These are phyloP conservation scores for Trichoderma koningii DNA, from an alignment of 2,329 filamentous ascomycete genomes.

Conservation along the genomic window DNA sequence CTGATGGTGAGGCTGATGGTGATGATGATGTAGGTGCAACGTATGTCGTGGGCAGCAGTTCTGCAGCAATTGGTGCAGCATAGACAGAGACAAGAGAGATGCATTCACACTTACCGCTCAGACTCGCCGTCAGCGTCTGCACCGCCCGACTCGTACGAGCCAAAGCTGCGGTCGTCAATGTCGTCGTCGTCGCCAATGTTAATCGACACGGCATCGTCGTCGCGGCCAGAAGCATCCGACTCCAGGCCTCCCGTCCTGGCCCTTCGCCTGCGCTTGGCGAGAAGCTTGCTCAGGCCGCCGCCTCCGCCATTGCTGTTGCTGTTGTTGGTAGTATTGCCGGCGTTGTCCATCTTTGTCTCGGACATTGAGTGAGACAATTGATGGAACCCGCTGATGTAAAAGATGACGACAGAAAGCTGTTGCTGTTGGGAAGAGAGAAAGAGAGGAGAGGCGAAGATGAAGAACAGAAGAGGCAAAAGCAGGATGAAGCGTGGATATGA, in stretches of 20 bases:
- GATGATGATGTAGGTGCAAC: neutral
- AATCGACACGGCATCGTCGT: conserved; percentile 38
- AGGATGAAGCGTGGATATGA: neutral
- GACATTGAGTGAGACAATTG: conserved; percentile 3
- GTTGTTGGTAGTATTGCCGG: too few species aligned
- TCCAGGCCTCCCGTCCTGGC: conserved; percentile 48
- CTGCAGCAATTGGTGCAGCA: neutral
- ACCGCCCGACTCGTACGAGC: conserved; percentile 42
- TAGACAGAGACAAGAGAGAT: neutral
- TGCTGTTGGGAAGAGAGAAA: neutral
- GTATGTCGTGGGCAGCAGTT: neutral
- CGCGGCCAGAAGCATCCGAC: conserved; percentile 35
- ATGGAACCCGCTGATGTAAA: neutral
- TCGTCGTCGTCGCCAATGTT: conserved; percentile 40
- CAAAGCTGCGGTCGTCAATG: conserved; percentile 39
- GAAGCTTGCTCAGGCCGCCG: conserved; percentile 52
- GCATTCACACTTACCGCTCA: conserved; percentile 28
- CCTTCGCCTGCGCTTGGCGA: conserved; percentile 53
- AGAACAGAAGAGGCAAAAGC: neutral
- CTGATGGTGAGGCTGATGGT: too few species aligned
- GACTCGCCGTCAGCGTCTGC: conserved; percentile 37
- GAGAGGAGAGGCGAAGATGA: neutral
- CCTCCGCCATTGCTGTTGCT: conserved; percentile 27
- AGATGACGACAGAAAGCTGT: neutral
- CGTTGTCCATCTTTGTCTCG: conserved; percentile 25